Percentiles rank a stretch among this genome's conserved stretches.
Evolutionary conservation across 768 basidiomycete species (phyloP).

Genomic region (Omphalotus guepiniiformis): DNA sequence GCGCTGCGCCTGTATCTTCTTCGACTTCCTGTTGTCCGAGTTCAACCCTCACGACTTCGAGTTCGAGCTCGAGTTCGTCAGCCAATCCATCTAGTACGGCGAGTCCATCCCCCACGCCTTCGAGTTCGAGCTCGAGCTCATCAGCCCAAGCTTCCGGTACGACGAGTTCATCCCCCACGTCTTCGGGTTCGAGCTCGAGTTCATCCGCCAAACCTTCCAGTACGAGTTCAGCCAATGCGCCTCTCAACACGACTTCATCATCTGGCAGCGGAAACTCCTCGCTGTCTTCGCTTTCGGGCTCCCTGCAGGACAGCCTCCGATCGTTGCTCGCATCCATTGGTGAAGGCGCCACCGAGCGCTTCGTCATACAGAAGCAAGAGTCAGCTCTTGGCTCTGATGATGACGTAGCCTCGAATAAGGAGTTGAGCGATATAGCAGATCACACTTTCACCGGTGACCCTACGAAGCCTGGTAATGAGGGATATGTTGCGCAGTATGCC

Average conservation of each 20-base stretch:
- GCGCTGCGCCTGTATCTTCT: too few species aligned
- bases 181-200: too few species aligned
- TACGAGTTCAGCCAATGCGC: too few species aligned
- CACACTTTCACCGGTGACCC: not conserved
- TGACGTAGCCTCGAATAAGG: not conserved
- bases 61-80: too few species aligned
- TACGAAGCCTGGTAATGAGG: not conserved
- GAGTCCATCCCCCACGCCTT: too few species aligned
- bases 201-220: too few species aligned
- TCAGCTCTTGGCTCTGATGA: not conserved
- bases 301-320: not conserved
- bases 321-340: not conserved
- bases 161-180: too few species aligned
- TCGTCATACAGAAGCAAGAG: not conserved
- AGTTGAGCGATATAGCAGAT: not conserved
- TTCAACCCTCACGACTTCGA: too few species aligned
- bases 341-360: not conserved
- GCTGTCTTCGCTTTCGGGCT: constrained; percentile 8
- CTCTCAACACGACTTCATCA: not conserved
- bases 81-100: too few species aligned
- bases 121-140: too few species aligned
- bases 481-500: not conserved
- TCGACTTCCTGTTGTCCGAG: too few species aligned
- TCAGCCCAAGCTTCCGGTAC: too few species aligned
- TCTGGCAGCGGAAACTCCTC: not conserved